Conservation (phyloP, 441 rosid species). For the Syzygium malaccense region DNA sequence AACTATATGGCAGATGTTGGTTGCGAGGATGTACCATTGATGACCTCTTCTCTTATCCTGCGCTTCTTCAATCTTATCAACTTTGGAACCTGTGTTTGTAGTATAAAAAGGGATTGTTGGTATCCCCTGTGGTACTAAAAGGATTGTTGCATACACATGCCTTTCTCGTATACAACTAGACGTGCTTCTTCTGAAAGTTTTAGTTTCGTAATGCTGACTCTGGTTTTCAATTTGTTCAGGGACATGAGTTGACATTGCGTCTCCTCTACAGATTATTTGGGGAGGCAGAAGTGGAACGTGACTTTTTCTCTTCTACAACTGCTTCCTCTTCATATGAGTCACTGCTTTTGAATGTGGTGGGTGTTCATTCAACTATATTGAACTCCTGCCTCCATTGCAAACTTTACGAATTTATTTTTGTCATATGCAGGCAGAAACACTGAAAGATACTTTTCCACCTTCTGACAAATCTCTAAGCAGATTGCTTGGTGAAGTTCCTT, state of each 20-base stretch:
- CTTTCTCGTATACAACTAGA: neutral
- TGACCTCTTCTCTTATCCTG: neutral
- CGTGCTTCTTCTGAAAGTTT: neutral
- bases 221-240: slow-evolving; percentile 62
- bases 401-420: slow-evolving; percentile 14
- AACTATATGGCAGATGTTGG: neutral
- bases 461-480: slow-evolving; percentile 93
- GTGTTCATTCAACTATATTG: slow-evolving; percentile 20
- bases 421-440: slow-evolving; percentile 78
- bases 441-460: slow-evolving; percentile 92
- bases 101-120: neutral
- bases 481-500: slow-evolving; percentile 95
- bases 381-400: slow-evolving; percentile 1
- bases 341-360: slow-evolving; percentile 76
- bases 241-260: slow-evolving; percentile 97
- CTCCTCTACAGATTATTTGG: slow-evolving; percentile 95
- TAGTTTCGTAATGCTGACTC: slow-evolving; percentile 25
- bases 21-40: neutral
- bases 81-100: neutral
- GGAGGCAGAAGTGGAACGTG: slow-evolving; percentile 94
- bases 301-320: slow-evolving; percentile 87
- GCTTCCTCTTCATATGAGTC: slow-evolving; percentile 89
- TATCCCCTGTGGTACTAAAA: neutral
- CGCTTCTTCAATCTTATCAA: neutral
- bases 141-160: neutral